A percentile compares a stretch with the other conserved stretches of the same genome.
Evolutionary conservation across 306 rosid species (phyloP).

Genomic region (Quillaja saponaria): DNA sequence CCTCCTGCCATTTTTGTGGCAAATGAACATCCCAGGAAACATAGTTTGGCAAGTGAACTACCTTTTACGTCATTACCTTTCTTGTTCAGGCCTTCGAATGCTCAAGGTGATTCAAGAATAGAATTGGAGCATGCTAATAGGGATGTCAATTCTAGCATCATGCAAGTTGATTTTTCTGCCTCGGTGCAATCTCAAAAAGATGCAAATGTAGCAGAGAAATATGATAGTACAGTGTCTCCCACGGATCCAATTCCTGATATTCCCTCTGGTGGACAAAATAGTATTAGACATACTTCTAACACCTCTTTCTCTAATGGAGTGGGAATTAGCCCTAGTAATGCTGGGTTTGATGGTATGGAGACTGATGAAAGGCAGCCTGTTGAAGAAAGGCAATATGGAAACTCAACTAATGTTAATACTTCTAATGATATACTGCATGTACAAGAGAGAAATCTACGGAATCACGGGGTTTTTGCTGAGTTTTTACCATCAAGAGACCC

Average conservation of each 20-base stretch:
- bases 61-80: constrained; percentile 34
- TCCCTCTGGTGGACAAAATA: constrained; percentile 38
- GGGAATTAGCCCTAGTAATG: constrained; percentile 40
- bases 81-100: constrained; percentile 36
- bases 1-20: constrained; percentile 46
- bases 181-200: constrained; percentile 31
- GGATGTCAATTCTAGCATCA: constrained; percentile 31
- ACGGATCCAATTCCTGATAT: constrained; percentile 29
- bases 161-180: constrained; percentile 36
- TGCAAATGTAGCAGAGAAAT: constrained; percentile 27
- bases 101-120: constrained; percentile 30
- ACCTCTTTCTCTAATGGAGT: constrained; percentile 40
- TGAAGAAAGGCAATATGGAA: constrained; percentile 40
- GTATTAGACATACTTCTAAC: constrained; percentile 30
- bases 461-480: constrained; percentile 38
- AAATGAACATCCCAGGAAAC: constrained; percentile 30
- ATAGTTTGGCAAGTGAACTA: constrained; percentile 33
- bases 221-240: constrained; percentile 24
- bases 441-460: constrained; percentile 34
- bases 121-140: constrained; percentile 31
- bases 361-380: constrained; percentile 32
- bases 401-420: constrained; percentile 43
- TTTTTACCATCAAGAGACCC: constrained; percentile 36
- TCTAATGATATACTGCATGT: constrained; percentile 37
- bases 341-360: constrained; percentile 40